Evolutionary conservation across 495 filamentous ascomycete genomes (phyloP), one percentile per base, ranked within the genome.

Genomic region (Aspergillus bridgeri): DNA sequence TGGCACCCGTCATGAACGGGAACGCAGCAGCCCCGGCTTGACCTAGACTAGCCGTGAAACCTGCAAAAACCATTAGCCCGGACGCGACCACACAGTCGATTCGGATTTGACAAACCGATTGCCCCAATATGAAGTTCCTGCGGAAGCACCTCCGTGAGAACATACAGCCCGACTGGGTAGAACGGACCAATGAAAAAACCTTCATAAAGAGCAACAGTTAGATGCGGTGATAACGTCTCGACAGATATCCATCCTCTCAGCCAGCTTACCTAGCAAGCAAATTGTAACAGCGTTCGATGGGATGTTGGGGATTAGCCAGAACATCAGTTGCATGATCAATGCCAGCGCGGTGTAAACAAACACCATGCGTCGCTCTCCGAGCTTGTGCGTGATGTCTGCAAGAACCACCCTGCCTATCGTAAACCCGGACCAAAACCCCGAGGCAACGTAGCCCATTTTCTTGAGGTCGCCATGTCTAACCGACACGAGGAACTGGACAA

Each of bases 391-490:
- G 0, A 79, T 77, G 57, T 83, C 80, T 15, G 78, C 75, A 1
- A 85, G 72, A n/a, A 81, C 27, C 5, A 84, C 46, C 11, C 81
- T 63, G 1, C 80, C 80, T 2, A 81, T 58, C 3, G 87, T 89
- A 58, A 91, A 85, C 21, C 87, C 87, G 6, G 69, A 83, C 88
- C 88, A 90, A 68, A 89, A 91, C 4, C 84, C 86, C 3, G 86
- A 78, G 4, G 86, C 88, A 5, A 89, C 83, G 61, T 89, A 89
- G n/a, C 88, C 88, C 5, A 89, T 84, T 13, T 78, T 68, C n/a
- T 75, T 68, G 3, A 84, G 81, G 56, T 84, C 68, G 3, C 86
- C 86, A 60, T 78, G 65, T 27, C 87, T 81, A 42, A 79, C 75
- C 7, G 72, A 77, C 64, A 88, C 83, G 42, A 89, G 65, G 69